Base-by-base conservation (phyloP, 176 grass and related monocot species). In the Oryza brachyantha region DNA sequence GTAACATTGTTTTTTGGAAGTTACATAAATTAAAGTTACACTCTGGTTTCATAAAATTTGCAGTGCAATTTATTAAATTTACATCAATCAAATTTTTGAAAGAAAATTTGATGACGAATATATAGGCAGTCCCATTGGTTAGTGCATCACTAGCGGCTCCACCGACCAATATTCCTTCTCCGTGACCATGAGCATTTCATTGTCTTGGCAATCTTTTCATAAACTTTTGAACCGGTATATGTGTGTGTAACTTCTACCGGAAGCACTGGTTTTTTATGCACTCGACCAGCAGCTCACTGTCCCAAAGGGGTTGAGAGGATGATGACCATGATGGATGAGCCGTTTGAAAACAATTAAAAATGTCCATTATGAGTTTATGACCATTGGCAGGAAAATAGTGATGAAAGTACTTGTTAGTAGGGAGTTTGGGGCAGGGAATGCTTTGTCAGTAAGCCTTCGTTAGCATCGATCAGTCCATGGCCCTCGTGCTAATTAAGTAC, bases 251-350 rank as follows among this genome's bases (percentile, higher is more conserved):
- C 70, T 79, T 88, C 7, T 74, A 84, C 39, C 50, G 68, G 61
- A 88, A 68, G 80, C 75, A 66, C n/a, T 72, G 61, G 61, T 25
- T 88, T 59, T 52, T 36, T 45, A 61, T 48, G 68, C 46, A 64
- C 7, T 37, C n/a, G 10, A 70, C 10, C 25, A 8, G 8, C 38
- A 84, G 37, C 70, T 68, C 46, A 50, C 5, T 27, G 27, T 76
- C 59, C 14, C 9, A 21, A 46, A 41, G 37, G 22, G 22, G 12
- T 45, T 8, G 25, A 32, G 50, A 80, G 3, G 78, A 39, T 36
- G 31, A 60, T 41, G 5, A 26, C 1, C 7, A 82, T 73, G 41
- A 50, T 28, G 61, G 11, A 42, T 46, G 62, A 62, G 10, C 39
- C 63, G 76, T 62, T 25, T 64, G 57, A 41, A 72, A 10, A 16